phyloP scores from a whole-genome alignment of 2,329 filamentous ascomycete species.

The Pyrenophora tritici-repentis region DNA sequence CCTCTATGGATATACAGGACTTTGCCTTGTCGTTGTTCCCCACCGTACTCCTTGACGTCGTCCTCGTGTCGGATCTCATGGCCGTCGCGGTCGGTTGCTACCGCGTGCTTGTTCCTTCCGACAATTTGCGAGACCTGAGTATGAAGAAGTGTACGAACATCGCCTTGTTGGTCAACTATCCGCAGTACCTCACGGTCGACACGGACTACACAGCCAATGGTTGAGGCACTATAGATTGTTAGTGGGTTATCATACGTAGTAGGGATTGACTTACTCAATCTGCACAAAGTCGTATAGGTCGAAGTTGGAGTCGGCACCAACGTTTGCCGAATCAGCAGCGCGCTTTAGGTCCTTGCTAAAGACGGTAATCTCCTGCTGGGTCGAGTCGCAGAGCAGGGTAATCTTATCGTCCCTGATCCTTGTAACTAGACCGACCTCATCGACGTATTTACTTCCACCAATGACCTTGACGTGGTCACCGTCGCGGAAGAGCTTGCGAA shows the following conservation, averaged over 20 bases:
- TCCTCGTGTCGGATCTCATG: slow-evolving; percentile 92
- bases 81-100: slow-evolving; percentile 90
- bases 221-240: slow-evolving; percentile 64
- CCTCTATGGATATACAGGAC: slow-evolving; percentile 93
- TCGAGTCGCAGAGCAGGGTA: slow-evolving; percentile 90
- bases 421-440: slow-evolving; percentile 96
- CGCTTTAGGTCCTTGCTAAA: slow-evolving; percentile 97
- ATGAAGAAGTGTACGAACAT: slow-evolving; percentile 79
- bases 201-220: slow-evolving; percentile 91
- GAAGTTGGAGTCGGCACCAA: slow-evolving; percentile 84
- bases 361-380: slow-evolving; percentile 90
- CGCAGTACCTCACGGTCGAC: slow-evolving; percentile 91
- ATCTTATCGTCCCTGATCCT: slow-evolving; percentile 91
- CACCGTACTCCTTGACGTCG: slow-evolving; percentile 86
- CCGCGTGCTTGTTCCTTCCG: slow-evolving; percentile 78
- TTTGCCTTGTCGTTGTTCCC: slow-evolving; percentile 82
- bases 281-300: slow-evolving; percentile 93
- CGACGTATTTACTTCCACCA: slow-evolving; percentile 88
- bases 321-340: slow-evolving; percentile 87
- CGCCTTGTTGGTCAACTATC: slow-evolving; percentile 88
- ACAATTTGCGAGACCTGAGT: slow-evolving; percentile 92
- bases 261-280: slow-evolving; percentile 66
- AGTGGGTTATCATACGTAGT: slow-evolving; percentile 8
- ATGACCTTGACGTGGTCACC: slow-evolving; percentile 99
- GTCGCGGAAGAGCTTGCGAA: slow-evolving; percentile 89